Evolutionary conservation across 139 green algal species (phyloP).

Genomic region (Mychonastes homosphaera): DNA sequence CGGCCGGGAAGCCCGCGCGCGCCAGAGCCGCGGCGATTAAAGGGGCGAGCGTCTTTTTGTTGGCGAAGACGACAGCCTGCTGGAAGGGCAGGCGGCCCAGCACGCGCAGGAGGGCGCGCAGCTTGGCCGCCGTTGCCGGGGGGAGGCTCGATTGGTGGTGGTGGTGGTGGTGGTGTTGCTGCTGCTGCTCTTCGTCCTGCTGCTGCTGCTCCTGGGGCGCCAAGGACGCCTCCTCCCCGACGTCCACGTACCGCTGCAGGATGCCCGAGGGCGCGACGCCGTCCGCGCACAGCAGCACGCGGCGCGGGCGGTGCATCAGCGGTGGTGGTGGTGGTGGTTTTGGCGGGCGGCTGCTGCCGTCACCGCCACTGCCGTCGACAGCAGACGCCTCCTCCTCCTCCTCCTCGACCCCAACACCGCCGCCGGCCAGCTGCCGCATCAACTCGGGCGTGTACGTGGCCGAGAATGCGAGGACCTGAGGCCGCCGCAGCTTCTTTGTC

Average conservation of each 20-base stretch:
- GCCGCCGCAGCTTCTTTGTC: background rate
- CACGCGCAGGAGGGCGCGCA: slow-evolving; percentile 31
- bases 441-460: slow-evolving; percentile 55
- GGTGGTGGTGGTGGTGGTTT: background rate
- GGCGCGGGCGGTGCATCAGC: slow-evolving; percentile 39
- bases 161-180: background rate
- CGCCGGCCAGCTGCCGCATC: slow-evolving; percentile 29
- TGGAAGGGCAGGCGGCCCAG: slow-evolving; percentile 44
- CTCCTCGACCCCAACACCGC: background rate
- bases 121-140: slow-evolving; percentile 19
- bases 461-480: slow-evolving; percentile 60
- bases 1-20: slow-evolving; percentile 44
- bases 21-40: slow-evolving; percentile 40
- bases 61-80: slow-evolving; percentile 74
- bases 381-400: background rate
- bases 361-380: background rate
- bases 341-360: background rate
- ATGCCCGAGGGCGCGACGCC: slow-evolving; percentile 42
- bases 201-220: background rate
- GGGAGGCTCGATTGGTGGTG: background rate
- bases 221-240: background rate
- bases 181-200: slow-evolving; percentile 1
- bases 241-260: slow-evolving; percentile 17
- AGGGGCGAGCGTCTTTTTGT: slow-evolving; percentile 41
- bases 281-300: slow-evolving; percentile 54